Conservation (phyloP, 2,329 filamentous ascomycete species). For the Juglanconis oblonga region DNA sequence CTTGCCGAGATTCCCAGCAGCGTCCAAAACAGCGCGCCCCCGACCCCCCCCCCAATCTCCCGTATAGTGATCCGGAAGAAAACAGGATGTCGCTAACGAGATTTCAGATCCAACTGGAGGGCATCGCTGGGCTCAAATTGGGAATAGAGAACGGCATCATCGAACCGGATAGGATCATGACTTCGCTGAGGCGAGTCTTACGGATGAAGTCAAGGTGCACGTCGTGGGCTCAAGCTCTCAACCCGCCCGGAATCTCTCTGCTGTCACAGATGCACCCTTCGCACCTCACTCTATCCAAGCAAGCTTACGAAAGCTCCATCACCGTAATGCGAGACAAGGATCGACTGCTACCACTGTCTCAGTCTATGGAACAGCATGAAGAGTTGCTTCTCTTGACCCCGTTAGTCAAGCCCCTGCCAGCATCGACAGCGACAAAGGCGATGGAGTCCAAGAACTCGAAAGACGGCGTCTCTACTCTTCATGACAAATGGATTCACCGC, state of each 20-base stretch:
- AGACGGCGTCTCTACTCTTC: constrained; percentile 34
- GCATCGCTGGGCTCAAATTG: constrained; percentile 83
- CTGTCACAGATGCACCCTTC: constrained; percentile 78
- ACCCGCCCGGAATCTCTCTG: constrained; percentile 74
- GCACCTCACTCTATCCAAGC: constrained; percentile 77
- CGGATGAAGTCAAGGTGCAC: constrained; percentile 81
- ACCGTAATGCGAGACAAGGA: constrained; percentile 90
- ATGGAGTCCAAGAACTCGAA: constrained; percentile 51
- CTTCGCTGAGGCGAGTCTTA: constrained; percentile 76
- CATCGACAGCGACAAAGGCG: constrained; percentile 76
- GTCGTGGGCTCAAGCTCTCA: constrained; percentile 87
- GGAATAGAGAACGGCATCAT: constrained; percentile 91
- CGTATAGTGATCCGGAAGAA: background rate
- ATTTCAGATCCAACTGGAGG: constrained; percentile 72
- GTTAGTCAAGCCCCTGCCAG: constrained; percentile 86
- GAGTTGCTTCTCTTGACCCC: constrained; percentile 88
- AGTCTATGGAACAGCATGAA: constrained; percentile 77
- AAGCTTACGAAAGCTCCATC: constrained; percentile 88
- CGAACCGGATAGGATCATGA: constrained; percentile 72
- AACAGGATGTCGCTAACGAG: background rate
- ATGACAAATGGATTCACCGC: constrained; percentile 58
- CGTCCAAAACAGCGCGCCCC: too few relatives aligned
- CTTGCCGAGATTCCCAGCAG: too few relatives aligned
- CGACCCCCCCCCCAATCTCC: too few relatives aligned
- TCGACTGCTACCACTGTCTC: constrained; percentile 76